Conservation (phyloP, 176 grass and related monocot species). For the Miscanthus lutarioriparius region DNA sequence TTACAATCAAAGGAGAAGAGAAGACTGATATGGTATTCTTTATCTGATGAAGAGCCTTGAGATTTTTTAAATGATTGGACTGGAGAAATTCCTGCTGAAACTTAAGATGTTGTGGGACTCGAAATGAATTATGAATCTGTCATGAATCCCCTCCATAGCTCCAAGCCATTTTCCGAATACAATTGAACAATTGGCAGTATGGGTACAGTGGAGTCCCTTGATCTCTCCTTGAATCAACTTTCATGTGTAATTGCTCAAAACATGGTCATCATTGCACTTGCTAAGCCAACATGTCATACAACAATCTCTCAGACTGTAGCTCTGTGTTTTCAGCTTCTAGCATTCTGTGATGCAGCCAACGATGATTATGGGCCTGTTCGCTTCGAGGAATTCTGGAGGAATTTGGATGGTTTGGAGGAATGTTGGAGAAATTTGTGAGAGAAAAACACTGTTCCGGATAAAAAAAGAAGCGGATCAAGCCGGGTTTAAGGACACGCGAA, state of each 20-base stretch:
- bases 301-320: not conserved
- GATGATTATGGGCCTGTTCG: too few species aligned
- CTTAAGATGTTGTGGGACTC: not conserved
- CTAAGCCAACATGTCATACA: too few species aligned
- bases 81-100: not conserved
- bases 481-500: too few species aligned
- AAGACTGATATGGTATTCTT: not conserved
- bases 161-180: not conserved
- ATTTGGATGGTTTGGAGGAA: too few species aligned
- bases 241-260: not conserved
- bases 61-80: too few species aligned
- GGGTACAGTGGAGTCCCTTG: not conserved
- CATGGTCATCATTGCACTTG: not conserved
- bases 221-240: not conserved
- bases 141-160: not conserved
- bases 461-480: too few species aligned
- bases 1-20: not conserved
- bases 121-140: not conserved
- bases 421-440: too few species aligned
- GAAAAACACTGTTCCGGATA: too few species aligned
- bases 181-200: not conserved
- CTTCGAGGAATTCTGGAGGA: too few species aligned
- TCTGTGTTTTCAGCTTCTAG: not conserved
- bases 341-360: not conserved
- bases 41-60: not conserved